phyloP scores from a whole-genome alignment of 2,329 filamentous ascomycete genomes.

The Colletotrichum navitas region DNA sequence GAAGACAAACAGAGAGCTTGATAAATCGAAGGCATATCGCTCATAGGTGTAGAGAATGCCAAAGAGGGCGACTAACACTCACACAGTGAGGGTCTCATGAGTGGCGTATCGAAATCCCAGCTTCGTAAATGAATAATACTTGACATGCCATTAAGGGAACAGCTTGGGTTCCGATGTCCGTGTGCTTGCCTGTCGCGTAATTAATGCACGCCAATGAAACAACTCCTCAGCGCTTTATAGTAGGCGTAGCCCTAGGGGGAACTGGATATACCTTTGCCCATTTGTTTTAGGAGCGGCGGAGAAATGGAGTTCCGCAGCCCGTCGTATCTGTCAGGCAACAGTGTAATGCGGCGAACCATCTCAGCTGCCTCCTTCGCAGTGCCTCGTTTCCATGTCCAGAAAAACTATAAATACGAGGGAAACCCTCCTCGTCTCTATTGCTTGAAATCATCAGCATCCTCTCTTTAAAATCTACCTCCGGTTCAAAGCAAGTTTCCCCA shows the following conservation, averaged over 20 bases:
- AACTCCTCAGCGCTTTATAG: not conserved
- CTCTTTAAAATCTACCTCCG: not conserved
- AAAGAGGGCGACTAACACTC: too few species aligned
- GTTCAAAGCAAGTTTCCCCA: not conserved
- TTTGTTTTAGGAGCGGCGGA: not conserved
- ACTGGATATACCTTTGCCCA: not conserved
- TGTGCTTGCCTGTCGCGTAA: not conserved
- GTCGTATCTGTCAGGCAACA: not conserved
- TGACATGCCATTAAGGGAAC: not conserved
- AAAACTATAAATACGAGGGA: slow-evolving; percentile 1
- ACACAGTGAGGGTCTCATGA: not conserved
- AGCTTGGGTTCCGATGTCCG: not conserved
- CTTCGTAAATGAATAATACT: not conserved
- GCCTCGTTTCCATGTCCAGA: not conserved
- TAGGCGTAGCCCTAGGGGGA: not conserved
- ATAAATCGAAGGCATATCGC: not conserved
- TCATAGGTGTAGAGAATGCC: too few species aligned
- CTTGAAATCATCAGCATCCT: not conserved
- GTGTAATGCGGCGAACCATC: not conserved
- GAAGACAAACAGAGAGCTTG: not conserved
- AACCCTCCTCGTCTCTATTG: not conserved
- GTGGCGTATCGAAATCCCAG: not conserved
- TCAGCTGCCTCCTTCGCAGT: not conserved
- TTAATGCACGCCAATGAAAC: not conserved
- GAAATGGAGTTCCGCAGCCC: slow-evolving; percentile 1